Percentiles rank a stretch among this genome's conserved stretches.
phyloP scores from a whole-genome alignment of 148 eudicot genomes.

The Agrostemma githago region DNA sequence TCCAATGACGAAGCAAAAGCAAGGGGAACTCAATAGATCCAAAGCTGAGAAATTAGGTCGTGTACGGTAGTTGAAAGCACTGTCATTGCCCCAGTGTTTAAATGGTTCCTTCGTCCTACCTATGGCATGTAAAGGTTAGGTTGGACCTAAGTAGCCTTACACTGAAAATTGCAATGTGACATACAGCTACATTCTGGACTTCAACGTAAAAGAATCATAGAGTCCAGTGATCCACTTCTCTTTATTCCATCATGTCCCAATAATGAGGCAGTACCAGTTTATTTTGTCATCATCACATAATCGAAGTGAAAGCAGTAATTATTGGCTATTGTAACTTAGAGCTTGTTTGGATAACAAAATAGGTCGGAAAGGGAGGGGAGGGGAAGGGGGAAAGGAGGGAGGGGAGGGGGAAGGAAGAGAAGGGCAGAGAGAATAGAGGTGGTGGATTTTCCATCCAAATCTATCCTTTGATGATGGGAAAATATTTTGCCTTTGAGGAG shows the following conservation, averaged over 20 bases:
- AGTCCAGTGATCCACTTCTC: not conserved
- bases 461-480: no score
- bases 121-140: not conserved
- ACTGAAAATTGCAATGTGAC: not conserved
- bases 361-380: no score
- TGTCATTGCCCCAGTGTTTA: constrained; percentile 10
- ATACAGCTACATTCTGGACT: not conserved
- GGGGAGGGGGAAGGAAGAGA: no score
- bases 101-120: not conserved
- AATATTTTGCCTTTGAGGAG: no score
- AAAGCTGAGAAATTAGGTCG: not conserved
- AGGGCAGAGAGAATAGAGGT: no score
- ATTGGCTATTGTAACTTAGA: not conserved
- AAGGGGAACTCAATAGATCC: not conserved
- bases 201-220: not conserved
- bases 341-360: no score
- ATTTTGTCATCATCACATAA: not conserved
- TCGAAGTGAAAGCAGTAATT: not conserved
- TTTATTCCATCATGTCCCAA: not conserved
- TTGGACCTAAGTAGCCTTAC: not conserved
- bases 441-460: no score
- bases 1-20: not conserved
- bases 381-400: no score
- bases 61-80: constrained; percentile 40
- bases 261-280: not conserved